These are phyloP conservation scores for Mycosarcoma maydis DNA, from an alignment of 1,284 basidiomycete species.

Conservation along the genomic window DNA sequence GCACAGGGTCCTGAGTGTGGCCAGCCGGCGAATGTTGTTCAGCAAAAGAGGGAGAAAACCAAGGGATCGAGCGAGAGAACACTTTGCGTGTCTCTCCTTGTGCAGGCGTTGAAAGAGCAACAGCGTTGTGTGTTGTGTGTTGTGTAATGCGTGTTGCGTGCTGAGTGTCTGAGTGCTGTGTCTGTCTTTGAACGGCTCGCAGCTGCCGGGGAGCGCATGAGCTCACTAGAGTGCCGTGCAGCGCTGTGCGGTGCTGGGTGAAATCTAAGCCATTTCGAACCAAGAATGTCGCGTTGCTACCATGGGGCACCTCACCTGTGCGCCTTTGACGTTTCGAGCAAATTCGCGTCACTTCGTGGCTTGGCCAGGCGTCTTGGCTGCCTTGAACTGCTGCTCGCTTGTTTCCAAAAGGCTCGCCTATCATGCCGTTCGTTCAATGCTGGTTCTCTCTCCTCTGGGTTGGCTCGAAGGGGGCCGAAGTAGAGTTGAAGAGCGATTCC, in stretches of 20 bases:
- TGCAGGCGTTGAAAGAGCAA: not conserved
- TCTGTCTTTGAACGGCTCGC: constrained; percentile 22
- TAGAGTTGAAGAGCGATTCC: constrained; percentile 4
- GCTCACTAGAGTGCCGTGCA: too few relatives aligned
- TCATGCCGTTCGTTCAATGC: too few relatives aligned
- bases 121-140: too few relatives aligned
- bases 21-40: not conserved
- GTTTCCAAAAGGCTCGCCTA: not conserved
- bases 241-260: constrained; percentile 1
- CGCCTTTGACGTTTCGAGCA: constrained; percentile 14
- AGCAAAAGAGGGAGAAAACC: not conserved
- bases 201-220: constrained; percentile 14
- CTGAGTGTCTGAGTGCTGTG: constrained; percentile 3
- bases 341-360: constrained; percentile 7
- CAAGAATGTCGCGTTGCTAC: constrained; percentile 18
- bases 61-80: too few relatives aligned
- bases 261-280: too few relatives aligned
- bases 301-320: constrained; percentile 26
- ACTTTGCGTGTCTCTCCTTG: too few relatives aligned
- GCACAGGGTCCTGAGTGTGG: too few relatives aligned
- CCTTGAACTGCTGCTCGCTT: constrained; percentile 6
- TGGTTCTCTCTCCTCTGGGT: too few relatives aligned
- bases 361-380: not conserved
- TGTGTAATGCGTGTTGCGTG: too few relatives aligned
- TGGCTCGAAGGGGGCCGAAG: not conserved